A percentile compares a stretch with the other conserved stretches of the same genome.
These are phyloP conservation scores for Corynascus novoguineensis DNA, from an alignment of 495 filamentous ascomycete genomes.

Conservation along the genomic window DNA sequence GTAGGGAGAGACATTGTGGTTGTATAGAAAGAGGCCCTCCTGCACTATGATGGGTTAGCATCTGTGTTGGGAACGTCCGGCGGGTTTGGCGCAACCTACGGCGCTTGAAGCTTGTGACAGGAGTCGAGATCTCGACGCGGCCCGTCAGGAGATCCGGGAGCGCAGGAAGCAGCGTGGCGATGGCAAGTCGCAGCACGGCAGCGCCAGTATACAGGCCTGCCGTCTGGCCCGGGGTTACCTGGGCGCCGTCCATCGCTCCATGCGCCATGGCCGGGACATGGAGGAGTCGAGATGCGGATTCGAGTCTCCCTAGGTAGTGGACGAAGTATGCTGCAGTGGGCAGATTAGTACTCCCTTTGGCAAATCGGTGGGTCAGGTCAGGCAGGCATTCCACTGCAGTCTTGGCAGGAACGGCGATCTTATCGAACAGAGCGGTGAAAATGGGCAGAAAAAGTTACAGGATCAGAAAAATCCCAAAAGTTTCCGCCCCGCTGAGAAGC, in stretches of 20 bases:
- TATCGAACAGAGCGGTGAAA: slow-evolving; percentile 26
- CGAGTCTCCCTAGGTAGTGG: too few species aligned
- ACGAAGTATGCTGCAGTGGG: too few species aligned
- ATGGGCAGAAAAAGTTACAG: slow-evolving; percentile 29
- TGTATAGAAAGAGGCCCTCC: slow-evolving; percentile 93
- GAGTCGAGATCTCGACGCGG: slow-evolving; percentile 93
- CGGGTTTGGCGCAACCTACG: slow-evolving; percentile 45
- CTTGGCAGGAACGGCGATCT: slow-evolving; percentile 20
- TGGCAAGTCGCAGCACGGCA: slow-evolving; percentile 69
- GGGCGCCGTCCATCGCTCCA: slow-evolving; percentile 44
- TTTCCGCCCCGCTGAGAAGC: slow-evolving; percentile 18
- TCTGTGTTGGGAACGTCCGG: neutral
- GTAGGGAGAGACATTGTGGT: slow-evolving; percentile 92
- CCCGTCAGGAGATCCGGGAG: slow-evolving; percentile 81
- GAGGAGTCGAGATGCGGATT: slow-evolving; percentile 11
- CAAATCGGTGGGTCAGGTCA: slow-evolving; percentile 17
- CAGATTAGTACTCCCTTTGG: slow-evolving; percentile 10
- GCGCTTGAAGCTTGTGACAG: slow-evolving; percentile 96
- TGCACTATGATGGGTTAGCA: slow-evolving; percentile 58
- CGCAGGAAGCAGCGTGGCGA: slow-evolving; percentile 75
- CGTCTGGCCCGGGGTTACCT: slow-evolving; percentile 55
- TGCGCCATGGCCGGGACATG: slow-evolving; percentile 25
- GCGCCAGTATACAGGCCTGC: slow-evolving; percentile 68
- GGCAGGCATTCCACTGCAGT: neutral
- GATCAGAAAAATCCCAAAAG: slow-evolving; percentile 35